phyloP scores from a whole-genome alignment of 1,139 yeast genomes.

The Nadsonia commutata region DNA sequence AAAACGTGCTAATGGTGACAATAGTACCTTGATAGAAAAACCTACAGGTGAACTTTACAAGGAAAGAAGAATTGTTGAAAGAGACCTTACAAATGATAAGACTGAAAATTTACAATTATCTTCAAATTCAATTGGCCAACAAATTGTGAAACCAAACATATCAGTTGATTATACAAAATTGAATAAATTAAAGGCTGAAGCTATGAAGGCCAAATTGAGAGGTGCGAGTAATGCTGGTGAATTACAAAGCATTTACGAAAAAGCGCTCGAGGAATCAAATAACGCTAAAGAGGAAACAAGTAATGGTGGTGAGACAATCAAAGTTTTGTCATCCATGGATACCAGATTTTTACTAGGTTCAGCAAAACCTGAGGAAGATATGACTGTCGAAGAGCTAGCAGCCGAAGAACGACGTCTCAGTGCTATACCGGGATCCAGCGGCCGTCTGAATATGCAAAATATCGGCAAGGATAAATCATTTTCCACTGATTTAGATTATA shows the following conservation, averaged over 20 bases:
- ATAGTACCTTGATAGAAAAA: background rate
- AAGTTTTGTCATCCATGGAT: conserved; percentile 2
- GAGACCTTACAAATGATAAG: background rate
- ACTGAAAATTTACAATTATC: too few species aligned
- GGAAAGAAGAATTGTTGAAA: background rate
- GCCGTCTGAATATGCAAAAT: background rate
- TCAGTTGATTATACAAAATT: background rate
- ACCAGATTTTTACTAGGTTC: conserved; percentile 3
- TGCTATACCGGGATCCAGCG: background rate
- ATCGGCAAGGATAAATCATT: conserved; percentile 27
- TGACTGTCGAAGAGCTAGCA: conserved; percentile 25
- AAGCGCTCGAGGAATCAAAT: background rate
- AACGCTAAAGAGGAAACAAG: background rate
- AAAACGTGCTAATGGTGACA: background rate
- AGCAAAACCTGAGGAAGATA: conserved; percentile 13
- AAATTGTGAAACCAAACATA: background rate
- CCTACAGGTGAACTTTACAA: background rate
- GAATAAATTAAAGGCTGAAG: background rate
- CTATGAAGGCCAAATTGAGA: background rate
- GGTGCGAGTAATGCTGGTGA: background rate
- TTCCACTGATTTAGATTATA: conserved; percentile 27
- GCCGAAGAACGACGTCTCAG: conserved; percentile 5
- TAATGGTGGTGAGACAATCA: background rate
- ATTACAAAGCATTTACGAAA: background rate
- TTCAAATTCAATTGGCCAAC: background rate